A percentile compares a stretch with the other conserved stretches of the same genome.
Conservation (phyloP, 225 moss, liverwort and hornwort species). For the Straminergon stramineum region DNA sequence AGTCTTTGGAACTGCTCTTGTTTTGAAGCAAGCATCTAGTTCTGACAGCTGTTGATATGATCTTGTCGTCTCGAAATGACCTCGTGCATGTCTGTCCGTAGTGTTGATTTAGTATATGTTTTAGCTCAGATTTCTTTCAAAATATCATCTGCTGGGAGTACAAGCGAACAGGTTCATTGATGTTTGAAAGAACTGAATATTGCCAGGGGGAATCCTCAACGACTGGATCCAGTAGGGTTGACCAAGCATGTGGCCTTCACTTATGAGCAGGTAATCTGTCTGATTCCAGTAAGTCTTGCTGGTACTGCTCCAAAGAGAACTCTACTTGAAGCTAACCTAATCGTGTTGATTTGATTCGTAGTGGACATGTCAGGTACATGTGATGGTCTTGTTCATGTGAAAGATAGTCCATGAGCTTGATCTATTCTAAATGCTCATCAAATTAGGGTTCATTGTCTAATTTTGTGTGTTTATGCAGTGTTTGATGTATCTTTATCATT, state of each 20-base stretch:
- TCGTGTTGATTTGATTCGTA: neutral
- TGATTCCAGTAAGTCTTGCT: neutral
- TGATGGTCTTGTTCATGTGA: neutral
- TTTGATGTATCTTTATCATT: constrained; percentile 98
- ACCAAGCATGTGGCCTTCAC: constrained; percentile 90
- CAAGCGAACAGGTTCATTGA: neutral
- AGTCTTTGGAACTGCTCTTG: neutral
- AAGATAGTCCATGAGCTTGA: neutral
- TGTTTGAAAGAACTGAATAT: neutral
- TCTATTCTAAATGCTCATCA: neutral
- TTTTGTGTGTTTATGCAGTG: constrained; percentile 63
- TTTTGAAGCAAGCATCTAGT: neutral
- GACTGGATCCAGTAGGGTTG: constrained; percentile 68
- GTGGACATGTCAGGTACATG: neutral
- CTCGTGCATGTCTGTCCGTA: neutral
- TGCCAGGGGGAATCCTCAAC: constrained; percentile 84
- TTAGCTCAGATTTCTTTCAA: neutral
- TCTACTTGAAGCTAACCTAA: neutral
- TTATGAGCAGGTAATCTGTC: constrained; percentile 67
- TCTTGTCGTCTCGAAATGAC: neutral
- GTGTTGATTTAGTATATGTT: neutral
- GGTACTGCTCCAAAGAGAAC: neutral
- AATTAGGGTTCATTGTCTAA: neutral
- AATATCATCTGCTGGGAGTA: neutral
- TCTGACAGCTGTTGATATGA: neutral